These are phyloP conservation scores for Adansonia madagascariensis DNA, from an alignment of 441 rosid species.

Conservation along the genomic window DNA sequence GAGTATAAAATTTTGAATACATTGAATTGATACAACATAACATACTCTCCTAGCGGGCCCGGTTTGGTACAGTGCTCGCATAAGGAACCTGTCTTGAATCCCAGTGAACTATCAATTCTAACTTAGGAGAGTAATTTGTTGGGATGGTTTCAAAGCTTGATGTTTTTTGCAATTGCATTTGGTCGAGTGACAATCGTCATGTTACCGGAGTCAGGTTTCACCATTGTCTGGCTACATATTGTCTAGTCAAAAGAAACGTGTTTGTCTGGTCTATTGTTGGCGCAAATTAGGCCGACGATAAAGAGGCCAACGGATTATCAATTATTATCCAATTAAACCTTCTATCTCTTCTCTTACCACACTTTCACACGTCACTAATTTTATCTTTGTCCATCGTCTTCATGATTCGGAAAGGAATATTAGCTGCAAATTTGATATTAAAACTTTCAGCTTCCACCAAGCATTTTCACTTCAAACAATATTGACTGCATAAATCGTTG, in stretches of 20 bases:
- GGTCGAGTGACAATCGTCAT: background rate
- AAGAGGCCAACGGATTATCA: too few relatives aligned
- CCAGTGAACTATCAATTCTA: background rate
- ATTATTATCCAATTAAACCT: too few relatives aligned
- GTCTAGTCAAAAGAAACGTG: background rate
- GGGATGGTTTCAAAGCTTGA: background rate
- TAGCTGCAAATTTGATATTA: too few relatives aligned
- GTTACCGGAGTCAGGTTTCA: background rate
- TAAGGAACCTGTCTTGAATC: conserved; percentile 4
- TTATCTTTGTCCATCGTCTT: too few relatives aligned
- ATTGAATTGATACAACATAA: too few relatives aligned
- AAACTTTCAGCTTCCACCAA: background rate
- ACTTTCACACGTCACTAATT: too few relatives aligned
- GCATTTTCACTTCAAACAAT: background rate
- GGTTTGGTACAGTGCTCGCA: background rate
- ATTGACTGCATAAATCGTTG: background rate
- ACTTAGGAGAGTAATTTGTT: background rate
- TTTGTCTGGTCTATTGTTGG: background rate
- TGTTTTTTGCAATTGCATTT: background rate
- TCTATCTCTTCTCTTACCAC: too few relatives aligned
- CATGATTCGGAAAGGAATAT: too few relatives aligned
- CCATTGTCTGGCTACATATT: background rate
- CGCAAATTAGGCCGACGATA: too few relatives aligned
- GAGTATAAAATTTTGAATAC: too few relatives aligned
- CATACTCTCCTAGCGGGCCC: background rate